A percentile compares a stretch with the other conserved stretches of the same genome.
Conservation (phyloP, 768 basidiomycete species). For the Pholiota microspora region DNA sequence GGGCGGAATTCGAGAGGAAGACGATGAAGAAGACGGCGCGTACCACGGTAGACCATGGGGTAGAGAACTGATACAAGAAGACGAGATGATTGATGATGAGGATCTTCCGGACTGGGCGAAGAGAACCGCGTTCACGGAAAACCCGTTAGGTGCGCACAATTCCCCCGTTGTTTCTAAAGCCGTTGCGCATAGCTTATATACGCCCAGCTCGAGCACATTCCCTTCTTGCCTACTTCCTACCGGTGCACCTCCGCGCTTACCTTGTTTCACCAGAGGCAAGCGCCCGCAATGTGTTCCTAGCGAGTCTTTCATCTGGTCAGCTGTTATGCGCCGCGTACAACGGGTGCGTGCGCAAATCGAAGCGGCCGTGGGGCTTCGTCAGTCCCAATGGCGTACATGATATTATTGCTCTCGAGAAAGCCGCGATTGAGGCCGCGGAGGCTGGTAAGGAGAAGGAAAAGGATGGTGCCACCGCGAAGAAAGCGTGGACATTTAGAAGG, state of each 20-base stretch:
- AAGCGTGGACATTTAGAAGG: conserved; percentile 81
- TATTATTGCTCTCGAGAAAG: conserved; percentile 62
- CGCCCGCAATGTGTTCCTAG: conserved; percentile 43
- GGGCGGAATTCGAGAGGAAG: conserved; percentile 37
- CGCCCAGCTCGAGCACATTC: conserved; percentile 61
- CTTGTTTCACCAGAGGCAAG: conserved; percentile 28
- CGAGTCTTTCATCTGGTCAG: conserved; percentile 70
- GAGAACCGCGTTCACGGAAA: conserved; percentile 48
- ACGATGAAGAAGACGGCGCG: conserved; percentile 30
- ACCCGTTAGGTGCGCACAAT: conserved; percentile 52
- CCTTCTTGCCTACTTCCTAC: conserved; percentile 59
- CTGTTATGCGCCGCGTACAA: conserved; percentile 83
- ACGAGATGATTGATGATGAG: conserved; percentile 62
- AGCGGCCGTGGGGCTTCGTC: conserved; percentile 88
- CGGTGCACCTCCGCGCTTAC: conserved; percentile 45
- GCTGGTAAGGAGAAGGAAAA: conserved; percentile 34
- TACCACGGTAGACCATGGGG: background rate
- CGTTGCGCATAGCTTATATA: conserved; percentile 1
- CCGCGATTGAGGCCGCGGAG: conserved; percentile 43
- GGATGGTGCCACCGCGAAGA: conserved; percentile 41
- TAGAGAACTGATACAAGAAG: conserved; percentile 12
- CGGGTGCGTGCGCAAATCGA: conserved; percentile 72
- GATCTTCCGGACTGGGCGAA: conserved; percentile 80
- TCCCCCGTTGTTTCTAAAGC: background rate
- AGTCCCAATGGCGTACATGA: conserved; percentile 77